These are phyloP conservation scores for Dipodascopsis tothii DNA, from an alignment of 805 yeast genomes.

Conservation along the genomic window DNA sequence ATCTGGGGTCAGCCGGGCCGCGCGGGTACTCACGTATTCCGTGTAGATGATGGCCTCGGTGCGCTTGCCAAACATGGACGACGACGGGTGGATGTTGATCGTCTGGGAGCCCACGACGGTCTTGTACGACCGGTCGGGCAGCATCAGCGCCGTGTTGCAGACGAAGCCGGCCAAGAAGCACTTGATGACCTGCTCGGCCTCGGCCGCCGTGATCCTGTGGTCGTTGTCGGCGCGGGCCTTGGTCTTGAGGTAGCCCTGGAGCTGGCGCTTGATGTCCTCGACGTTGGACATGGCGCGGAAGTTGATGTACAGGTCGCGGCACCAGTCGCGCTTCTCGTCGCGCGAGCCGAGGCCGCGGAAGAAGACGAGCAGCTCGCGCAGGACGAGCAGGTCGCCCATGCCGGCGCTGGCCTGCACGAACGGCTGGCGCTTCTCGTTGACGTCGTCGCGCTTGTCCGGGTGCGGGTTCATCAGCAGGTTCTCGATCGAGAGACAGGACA, in stretches of 20 bases:
- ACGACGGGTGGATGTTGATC: conserved; percentile 22
- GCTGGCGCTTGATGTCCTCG: conserved; percentile 61
- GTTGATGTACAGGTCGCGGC: conserved; percentile 67
- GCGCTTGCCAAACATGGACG: conserved; percentile 60
- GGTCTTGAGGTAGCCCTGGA: conserved; percentile 36
- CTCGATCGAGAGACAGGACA: conserved; percentile 87
- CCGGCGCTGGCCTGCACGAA: conserved; percentile 62
- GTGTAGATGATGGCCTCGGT: conserved; percentile 87
- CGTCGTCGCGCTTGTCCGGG: conserved; percentile 73
- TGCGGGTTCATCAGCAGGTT: conserved; percentile 74
- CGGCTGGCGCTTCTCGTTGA: conserved; percentile 65
- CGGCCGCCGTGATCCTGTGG: conserved; percentile 14
- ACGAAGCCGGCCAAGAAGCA: conserved; percentile 77
- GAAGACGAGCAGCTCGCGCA: conserved; percentile 67
- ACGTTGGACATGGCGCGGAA: conserved; percentile 73
- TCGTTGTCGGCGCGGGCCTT: conserved; percentile 30
- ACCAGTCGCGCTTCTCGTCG: conserved; percentile 69
- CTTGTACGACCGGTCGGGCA: conserved; percentile 88
- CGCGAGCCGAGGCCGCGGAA: conserved; percentile 40
- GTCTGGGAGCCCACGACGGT: conserved; percentile 53
- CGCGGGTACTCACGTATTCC: conserved; percentile 57
- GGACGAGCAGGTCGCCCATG: conserved; percentile 75
- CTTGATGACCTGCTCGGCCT: conserved; percentile 50
- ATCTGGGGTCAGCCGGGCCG: conserved; percentile 4
- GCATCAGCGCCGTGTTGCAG: conserved; percentile 85